Evolutionary conservation across 495 filamentous ascomycete species (phyloP).

Genomic region (Sporormia fimetaria): DNA sequence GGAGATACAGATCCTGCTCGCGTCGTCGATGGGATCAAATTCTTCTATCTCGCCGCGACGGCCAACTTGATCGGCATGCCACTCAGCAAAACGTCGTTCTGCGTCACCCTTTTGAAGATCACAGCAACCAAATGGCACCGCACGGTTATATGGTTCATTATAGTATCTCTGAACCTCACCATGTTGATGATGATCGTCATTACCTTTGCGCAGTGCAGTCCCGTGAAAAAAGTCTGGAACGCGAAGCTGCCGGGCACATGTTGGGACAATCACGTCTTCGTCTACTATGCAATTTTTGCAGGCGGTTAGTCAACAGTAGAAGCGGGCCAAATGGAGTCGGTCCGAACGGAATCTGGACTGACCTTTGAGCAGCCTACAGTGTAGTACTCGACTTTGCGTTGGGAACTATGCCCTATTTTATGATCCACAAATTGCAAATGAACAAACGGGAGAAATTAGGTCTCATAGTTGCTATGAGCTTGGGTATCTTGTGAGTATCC

Average conservation of each 20-base stretch:
- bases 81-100: constrained; percentile 4
- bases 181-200: constrained; percentile 4
- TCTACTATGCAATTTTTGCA: constrained; percentile 5
- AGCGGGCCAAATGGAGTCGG: too few species aligned
- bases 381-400: constrained; percentile 38
- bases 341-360: too few species aligned
- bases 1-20: too few species aligned
- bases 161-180: constrained; percentile 2
- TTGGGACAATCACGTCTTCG: neutral
- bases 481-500: constrained; percentile 35
- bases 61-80: constrained; percentile 2
- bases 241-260: constrained; percentile 1
- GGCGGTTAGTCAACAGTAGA: constrained; percentile 1
- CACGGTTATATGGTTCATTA: constrained; percentile 8
- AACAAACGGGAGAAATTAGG: constrained; percentile 35
- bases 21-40: too few species aligned
- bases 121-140: constrained; percentile 1
- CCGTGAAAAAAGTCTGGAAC: constrained; percentile 7
- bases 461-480: constrained; percentile 35
- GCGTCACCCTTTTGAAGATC: constrained; percentile 7
- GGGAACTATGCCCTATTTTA: constrained; percentile 37
- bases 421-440: constrained; percentile 36
- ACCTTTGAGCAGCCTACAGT: constrained; percentile 29
- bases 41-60: too few species aligned
- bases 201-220: constrained; percentile 5